These are phyloP conservation scores for Metahyphopichia silvanorum DNA, from an alignment of 805 yeast genomes.

Conservation along the genomic window DNA sequence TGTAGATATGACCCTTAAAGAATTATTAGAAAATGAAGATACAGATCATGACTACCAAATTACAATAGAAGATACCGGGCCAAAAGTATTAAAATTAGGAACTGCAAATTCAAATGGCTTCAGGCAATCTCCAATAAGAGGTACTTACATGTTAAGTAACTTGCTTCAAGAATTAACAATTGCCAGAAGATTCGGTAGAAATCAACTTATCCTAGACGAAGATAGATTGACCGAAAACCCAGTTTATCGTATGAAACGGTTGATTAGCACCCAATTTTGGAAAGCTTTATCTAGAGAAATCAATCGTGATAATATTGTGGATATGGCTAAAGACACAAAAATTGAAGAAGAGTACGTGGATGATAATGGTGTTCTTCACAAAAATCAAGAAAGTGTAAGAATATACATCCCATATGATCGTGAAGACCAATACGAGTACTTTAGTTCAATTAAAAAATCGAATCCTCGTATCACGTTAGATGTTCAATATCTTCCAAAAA, in stretches of 20 bases:
- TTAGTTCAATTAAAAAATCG: conserved; percentile 45
- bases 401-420: conserved; percentile 73
- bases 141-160: conserved; percentile 87
- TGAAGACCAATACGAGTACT: conserved; percentile 71
- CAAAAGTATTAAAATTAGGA: conserved; percentile 27
- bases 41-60: conserved; percentile 81
- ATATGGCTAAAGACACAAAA: conserved; percentile 77
- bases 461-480: conserved; percentile 60
- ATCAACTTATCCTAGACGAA: conserved; percentile 77
- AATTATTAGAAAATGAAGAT: conserved; percentile 72
- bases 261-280: conserved; percentile 82
- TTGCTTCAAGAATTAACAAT: conserved; percentile 84
- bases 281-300: conserved; percentile 67
- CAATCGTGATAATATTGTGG: conserved; percentile 57
- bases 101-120: conserved; percentile 84
- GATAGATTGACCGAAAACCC: conserved; percentile 85
- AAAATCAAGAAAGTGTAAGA: conserved; percentile 61
- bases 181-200: conserved; percentile 77
- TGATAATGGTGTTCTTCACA: conserved; percentile 24
- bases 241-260: conserved; percentile 67
- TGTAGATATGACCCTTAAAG: conserved; percentile 67
- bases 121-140: conserved; percentile 69
- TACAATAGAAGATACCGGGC: conserved; percentile 31
- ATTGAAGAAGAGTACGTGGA: conserved; percentile 48
- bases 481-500: conserved; percentile 73